Evolutionary conservation across 176 grass and related monocot genomes (phyloP).

Genomic region (Hyparrhenia diplandra): DNA sequence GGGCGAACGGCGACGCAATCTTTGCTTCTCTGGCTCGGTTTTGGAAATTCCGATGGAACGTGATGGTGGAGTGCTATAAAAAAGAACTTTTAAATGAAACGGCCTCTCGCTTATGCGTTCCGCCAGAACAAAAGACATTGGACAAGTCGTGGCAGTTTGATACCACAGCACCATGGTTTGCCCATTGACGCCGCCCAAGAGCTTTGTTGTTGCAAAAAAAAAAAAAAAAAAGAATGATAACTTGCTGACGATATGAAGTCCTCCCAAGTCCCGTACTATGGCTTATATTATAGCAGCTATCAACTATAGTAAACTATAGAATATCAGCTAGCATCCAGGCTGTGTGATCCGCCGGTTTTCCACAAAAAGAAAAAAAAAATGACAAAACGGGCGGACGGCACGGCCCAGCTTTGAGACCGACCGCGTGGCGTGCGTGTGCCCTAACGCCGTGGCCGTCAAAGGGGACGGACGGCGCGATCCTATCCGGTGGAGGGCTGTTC

Average conservation of each 20-base stretch:
- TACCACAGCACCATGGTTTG: background rate
- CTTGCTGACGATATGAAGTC: background rate
- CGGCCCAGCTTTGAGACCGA: too few species aligned
- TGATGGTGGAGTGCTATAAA: background rate
- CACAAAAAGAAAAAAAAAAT: background rate
- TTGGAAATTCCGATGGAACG: background rate
- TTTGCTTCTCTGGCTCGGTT: background rate
- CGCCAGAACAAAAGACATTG: background rate
- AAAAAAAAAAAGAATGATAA: background rate
- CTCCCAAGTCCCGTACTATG: background rate
- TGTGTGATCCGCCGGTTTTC: background rate
- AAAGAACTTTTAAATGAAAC: background rate
- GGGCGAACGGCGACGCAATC: background rate
- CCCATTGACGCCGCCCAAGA: background rate
- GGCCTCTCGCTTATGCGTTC: background rate
- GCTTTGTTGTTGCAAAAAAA: background rate
- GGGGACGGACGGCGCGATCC: conserved; percentile 43
- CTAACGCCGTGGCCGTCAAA: conserved; percentile 34
- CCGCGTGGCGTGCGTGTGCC: conserved; percentile 6
- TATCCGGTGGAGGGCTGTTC: conserved; percentile 63
- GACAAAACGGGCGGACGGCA: background rate
- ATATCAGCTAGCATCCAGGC: background rate
- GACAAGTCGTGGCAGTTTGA: background rate
- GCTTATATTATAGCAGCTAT: background rate
- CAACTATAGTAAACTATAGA: too few species aligned